Base-by-base conservation (phyloP, 352 stramenopile species). In the Globisporangium megalacanthum region DNA sequence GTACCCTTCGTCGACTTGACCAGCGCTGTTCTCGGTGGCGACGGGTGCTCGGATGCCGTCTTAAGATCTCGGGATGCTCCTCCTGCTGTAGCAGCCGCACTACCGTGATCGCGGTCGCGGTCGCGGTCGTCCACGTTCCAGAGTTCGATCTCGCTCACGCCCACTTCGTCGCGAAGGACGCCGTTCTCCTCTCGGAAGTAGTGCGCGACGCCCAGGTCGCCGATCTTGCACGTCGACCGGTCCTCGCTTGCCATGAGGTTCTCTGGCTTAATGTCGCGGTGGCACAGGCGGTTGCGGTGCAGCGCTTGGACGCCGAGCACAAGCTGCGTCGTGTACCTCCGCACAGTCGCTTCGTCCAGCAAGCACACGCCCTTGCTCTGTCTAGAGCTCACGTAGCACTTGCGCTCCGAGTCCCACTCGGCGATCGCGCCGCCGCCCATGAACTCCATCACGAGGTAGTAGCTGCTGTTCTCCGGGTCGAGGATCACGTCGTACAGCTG, bases 261-360 rank as follows among this genome's bases (percentile, higher is more conserved):
- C 52, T 89, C 82, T 2, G 82, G 82, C 53, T 96, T 96, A 62
- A 96, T 92, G 56, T 96, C 86, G 19, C 86, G 83, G 52, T 96
- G 86, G 14, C 82, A 86, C 4, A 94, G 56, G 4, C 84, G 72
- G 49, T 90, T 86, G 19, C 72, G 60, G 53, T 96, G 86, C 2
- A 94, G 62, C 8, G 83, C 83, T 45, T 91, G 77, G 25, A 94
- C 69, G 6, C 83, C 86, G 3, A 92, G 54, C 31, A 88, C 66
- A 9, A 88, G 60, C 49, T 85, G 73, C 0, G 72, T 85, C 49
- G 81, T 67, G 64, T 88, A 89, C 22, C 59, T 55, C 5, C 77
- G 72, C 14, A 79, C 74, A 0, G 68, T 83, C 19, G 54, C 63
- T 58, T 89, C 77, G 4, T 73, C 63, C 33, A 79, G 44, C 2